Evolutionary conservation across 495 filamentous ascomycete genomes (phyloP).

Genomic region (Clavariopsis aquatica): DNA sequence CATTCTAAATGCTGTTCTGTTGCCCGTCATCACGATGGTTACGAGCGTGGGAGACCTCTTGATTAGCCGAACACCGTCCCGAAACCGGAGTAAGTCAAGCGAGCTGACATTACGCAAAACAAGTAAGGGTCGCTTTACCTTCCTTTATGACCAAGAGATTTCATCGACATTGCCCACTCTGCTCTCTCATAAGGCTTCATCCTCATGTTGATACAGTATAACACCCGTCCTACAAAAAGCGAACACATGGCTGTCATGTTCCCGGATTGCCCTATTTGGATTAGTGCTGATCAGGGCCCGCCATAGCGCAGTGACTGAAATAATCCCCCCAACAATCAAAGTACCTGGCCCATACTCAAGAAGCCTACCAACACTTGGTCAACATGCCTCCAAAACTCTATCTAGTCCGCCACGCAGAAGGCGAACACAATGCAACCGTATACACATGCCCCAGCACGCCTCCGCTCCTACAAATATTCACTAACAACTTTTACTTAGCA

Average conservation of each 20-base stretch:
- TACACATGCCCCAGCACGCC: not conserved
- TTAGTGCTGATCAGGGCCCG: not conserved
- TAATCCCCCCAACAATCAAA: not conserved
- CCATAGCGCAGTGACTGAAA: not conserved
- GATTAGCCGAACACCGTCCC: not conserved
- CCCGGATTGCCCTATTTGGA: not conserved
- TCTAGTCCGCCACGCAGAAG: constrained; percentile 14
- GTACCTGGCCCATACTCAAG: not conserved
- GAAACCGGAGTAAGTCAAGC: not conserved
- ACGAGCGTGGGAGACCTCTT: not conserved
- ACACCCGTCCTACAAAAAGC: not conserved
- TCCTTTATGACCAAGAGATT: not conserved
- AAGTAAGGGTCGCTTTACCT: not conserved
- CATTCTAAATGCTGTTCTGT: not conserved
- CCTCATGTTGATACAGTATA: not conserved
- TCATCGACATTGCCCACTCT: no score
- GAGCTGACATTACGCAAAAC: not conserved
- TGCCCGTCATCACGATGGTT: no score
- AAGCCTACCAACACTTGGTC: not conserved
- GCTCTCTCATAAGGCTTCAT: no score
- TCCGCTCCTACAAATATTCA: not conserved
- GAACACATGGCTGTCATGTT: not conserved
- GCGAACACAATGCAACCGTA: constrained; percentile 12
- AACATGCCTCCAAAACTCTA: constrained; percentile 10
- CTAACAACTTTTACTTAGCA: not conserved